Evolutionary conservation across 1,284 basidiomycete genomes (phyloP).

Genomic region (Takashimella tepidaria): DNA sequence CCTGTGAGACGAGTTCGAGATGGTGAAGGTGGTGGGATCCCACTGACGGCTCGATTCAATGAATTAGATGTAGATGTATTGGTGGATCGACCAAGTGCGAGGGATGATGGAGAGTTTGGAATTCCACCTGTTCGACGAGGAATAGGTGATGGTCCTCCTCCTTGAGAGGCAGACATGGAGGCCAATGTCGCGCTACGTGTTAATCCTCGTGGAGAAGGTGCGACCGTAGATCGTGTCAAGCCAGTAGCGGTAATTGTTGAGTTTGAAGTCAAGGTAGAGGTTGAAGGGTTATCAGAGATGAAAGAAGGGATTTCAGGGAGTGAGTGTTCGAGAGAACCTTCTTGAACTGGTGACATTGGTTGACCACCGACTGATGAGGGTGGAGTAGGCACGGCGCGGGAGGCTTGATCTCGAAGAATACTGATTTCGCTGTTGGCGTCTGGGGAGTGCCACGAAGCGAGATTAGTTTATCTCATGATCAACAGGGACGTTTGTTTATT

Average conservation of each 20-base stretch:
- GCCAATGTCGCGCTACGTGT: background rate
- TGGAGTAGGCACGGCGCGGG: constrained; percentile 29
- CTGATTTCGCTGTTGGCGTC: constrained; percentile 72
- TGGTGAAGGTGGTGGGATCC: background rate
- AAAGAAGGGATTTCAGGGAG: background rate
- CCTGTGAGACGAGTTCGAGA: constrained; percentile 5
- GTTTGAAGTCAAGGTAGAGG: background rate
- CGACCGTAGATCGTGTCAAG: background rate
- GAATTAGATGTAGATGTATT: constrained; percentile 19
- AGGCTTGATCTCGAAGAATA: constrained; percentile 67
- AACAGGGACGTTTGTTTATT: background rate
- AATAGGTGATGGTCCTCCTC: constrained; percentile 2
- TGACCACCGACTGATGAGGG: constrained; percentile 29
- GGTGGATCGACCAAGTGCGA: constrained; percentile 32
- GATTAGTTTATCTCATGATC: constrained; percentile 6
- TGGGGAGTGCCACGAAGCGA: constrained; percentile 2
- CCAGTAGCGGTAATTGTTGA: background rate
- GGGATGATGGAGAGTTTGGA: constrained; percentile 26
- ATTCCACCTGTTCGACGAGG: background rate
- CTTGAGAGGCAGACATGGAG: background rate
- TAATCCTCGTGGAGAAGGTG: constrained; percentile 2
- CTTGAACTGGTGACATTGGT: constrained; percentile 36
- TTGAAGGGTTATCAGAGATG: background rate
- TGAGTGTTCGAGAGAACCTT: constrained; percentile 19
- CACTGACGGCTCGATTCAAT: constrained; percentile 1